A percentile compares a stretch with the other conserved stretches of the same genome.
phyloP scores from a whole-genome alignment of 139 green algal species.

The Auxenochlorella pyrenoidosa region DNA sequence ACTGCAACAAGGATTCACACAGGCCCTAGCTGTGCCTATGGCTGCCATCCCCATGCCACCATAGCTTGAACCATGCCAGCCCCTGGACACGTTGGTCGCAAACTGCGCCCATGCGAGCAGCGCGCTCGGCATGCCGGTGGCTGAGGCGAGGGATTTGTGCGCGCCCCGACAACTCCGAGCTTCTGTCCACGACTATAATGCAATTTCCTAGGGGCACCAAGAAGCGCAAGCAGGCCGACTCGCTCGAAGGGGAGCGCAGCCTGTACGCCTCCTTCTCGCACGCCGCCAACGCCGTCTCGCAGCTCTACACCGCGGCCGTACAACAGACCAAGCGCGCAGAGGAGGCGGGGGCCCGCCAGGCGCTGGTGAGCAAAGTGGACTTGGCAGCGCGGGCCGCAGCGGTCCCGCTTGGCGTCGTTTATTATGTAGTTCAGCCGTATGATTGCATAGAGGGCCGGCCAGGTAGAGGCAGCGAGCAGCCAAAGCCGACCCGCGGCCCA shows the following conservation, averaged over 20 bases:
- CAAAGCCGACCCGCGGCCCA: neutral
- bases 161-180: too few species aligned
- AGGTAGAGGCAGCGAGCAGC: neutral
- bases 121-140: too few species aligned
- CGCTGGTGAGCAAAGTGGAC: slow-evolving; percentile 57
- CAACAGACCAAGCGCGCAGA: slow-evolving; percentile 60
- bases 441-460: neutral
- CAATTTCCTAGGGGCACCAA: slow-evolving; percentile 43
- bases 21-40: too few species aligned
- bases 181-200: neutral
- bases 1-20: too few species aligned
- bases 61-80: too few species aligned
- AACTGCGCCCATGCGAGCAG: too few species aligned
- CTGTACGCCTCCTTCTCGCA: slow-evolving; percentile 66
- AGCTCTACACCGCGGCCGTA: slow-evolving; percentile 71
- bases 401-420: neutral
- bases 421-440: too few species aligned
- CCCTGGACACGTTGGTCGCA: too few species aligned
- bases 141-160: neutral
- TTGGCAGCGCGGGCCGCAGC: neutral
- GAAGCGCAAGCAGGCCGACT: slow-evolving; percentile 54
- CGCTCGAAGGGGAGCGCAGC: slow-evolving; percentile 57
- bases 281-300: slow-evolving; percentile 74
- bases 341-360: slow-evolving; percentile 57
- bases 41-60: too few species aligned